phyloP scores from a whole-genome alignment of 805 yeast species.

The Lachancea cidri region DNA sequence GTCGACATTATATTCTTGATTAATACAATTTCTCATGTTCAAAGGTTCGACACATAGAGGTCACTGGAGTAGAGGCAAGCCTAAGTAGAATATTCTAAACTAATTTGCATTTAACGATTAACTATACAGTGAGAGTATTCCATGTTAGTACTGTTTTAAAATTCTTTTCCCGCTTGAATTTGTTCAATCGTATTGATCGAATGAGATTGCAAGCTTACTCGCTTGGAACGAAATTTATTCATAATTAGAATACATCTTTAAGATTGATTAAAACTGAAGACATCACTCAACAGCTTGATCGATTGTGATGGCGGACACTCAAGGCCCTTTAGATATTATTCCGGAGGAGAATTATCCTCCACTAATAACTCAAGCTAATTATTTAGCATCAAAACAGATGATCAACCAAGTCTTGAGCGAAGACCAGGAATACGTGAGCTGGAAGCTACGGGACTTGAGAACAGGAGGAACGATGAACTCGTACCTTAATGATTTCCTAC shows the following conservation, averaged over 20 bases:
- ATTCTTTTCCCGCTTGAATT: too few relatives aligned
- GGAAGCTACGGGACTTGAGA: slow-evolving; percentile 29
- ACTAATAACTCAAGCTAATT: slow-evolving; percentile 24
- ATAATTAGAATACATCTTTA: too few relatives aligned
- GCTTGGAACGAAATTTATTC: too few relatives aligned
- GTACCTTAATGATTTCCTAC: slow-evolving; percentile 10
- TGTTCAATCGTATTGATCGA: too few relatives aligned
- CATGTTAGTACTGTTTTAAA: too few relatives aligned
- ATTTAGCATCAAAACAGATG: slow-evolving; percentile 28
- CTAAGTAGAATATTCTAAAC: neutral
- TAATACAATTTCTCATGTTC: too few relatives aligned
- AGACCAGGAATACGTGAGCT: slow-evolving; percentile 31
- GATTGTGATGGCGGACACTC: slow-evolving; percentile 28
- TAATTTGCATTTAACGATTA: neutral
- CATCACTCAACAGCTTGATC: too few relatives aligned
- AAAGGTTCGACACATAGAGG: neutral
- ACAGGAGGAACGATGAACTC: slow-evolving; percentile 31
- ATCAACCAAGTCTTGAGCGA: slow-evolving; percentile 31
- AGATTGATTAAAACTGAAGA: too few relatives aligned
- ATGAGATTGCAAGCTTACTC: too few relatives aligned
- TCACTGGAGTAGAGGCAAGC: neutral
- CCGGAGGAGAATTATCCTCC: slow-evolving; percentile 30
- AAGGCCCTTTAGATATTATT: slow-evolving; percentile 30
- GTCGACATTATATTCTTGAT: too few relatives aligned
- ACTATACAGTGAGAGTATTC: neutral